Base-by-base conservation (phyloP, 352 stramenopile genomes). In the Peronosclerospora sorghi region DNA sequence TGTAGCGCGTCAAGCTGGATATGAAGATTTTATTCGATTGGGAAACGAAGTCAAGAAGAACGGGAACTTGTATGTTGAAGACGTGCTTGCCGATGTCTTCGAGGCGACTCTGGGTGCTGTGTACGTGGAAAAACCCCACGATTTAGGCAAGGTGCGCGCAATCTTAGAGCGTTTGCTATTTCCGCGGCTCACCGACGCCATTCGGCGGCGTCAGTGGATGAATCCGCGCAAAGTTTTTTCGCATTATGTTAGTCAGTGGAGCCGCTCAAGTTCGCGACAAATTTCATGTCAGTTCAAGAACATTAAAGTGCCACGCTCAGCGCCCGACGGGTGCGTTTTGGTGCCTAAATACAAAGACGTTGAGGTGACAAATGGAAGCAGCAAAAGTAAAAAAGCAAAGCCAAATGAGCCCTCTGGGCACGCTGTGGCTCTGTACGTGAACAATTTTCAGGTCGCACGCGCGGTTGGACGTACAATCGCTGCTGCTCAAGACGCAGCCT, bases 181-280 rank as follows among this genome's bases (percentile, higher is more conserved):
- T 45, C 73, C 75, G 19, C 48, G 73, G 18, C 51, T 93, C 18
- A 78, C 68, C 15, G 75, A 86, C 48, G 73, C 73, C 10, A 88
- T 93, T 40, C 65, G 54, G 9, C 62, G 74, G 10, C 77, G 80
- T n/a, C 67, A 90, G 48, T 90, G 77, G 77, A 85, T 91, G 71
- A 84, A 78, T 21, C 67, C 77, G 5, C 71, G 68, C 23, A 86
- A 88, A 42, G 61, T 81, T 15, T 70, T 93, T 1, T 41, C 40
- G 4, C 67, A 87, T 27, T 79, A 89, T 44, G 41, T 90, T 4
- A 45, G 32, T 14, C 59, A 80, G 4, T 90, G 77, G 77, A 62
- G 60, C 21, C 48, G 51, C 14, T 56, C 51, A 1, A 59, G 51
- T 8, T 37, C 32, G 5, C 39, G 46, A 8, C 62, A 37, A 17